A percentile compares a stretch with the other conserved stretches of the same genome.
phyloP scores from a whole-genome alignment of 768 basidiomycete genomes.

The Rhizopogon sp. region DNA sequence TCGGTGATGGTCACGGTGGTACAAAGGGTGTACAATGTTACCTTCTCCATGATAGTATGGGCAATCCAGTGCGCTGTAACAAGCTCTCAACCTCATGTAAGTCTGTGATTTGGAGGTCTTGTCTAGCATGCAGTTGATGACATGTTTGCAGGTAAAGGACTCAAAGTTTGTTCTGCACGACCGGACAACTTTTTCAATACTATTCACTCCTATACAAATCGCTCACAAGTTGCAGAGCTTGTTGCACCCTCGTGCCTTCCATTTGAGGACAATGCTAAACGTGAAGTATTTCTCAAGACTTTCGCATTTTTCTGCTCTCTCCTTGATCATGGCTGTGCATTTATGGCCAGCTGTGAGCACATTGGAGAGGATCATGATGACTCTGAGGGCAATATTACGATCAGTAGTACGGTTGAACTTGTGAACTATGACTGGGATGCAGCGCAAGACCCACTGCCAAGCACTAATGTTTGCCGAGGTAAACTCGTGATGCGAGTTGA shows the following conservation, averaged over 20 bases:
- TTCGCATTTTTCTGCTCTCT: constrained; percentile 16
- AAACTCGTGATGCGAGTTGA: constrained; percentile 2
- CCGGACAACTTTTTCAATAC: neutral
- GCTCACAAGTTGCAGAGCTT: neutral
- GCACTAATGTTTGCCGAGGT: neutral
- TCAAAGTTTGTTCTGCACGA: neutral
- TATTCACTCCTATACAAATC: neutral
- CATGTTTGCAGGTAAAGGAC: neutral
- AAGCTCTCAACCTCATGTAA: neutral
- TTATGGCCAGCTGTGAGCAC: constrained; percentile 2
- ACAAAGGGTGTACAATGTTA: too few species aligned
- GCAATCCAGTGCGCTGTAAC: neutral
- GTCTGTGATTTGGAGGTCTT: neutral
- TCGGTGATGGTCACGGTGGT: too few species aligned
- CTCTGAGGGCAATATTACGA: too few species aligned
- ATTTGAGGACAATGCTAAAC: constrained; percentile 1
- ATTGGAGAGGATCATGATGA: neutral
- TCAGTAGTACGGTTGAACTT: too few species aligned
- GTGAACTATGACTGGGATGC: too few species aligned
- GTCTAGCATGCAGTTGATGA: too few species aligned
- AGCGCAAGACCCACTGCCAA: too few species aligned
- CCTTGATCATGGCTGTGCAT: constrained; percentile 13
- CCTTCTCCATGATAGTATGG: too few species aligned
- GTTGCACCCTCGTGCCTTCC: neutral
- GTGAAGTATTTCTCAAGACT: constrained; percentile 17